Evolutionary conservation across 2,329 filamentous ascomycete genomes (phyloP).

Genomic region (Arthrinium phaeospermum): DNA sequence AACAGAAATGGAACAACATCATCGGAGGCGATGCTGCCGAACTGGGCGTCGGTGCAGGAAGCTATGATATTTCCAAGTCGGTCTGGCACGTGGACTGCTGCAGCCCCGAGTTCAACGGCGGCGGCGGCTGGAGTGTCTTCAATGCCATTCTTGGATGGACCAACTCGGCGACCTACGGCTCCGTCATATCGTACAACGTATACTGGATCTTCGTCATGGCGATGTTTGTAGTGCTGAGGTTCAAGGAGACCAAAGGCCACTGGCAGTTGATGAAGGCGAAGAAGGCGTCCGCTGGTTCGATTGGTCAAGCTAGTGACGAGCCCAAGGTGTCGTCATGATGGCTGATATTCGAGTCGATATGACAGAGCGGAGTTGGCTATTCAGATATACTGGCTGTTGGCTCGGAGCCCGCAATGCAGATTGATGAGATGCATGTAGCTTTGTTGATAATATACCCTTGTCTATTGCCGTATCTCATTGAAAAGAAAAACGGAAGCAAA

Average conservation of each 20-base stretch:
- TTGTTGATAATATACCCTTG: not conserved
- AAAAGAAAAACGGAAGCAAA: not conserved
- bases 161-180: slow-evolving; percentile 87
- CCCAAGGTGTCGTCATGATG: not conserved
- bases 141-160: slow-evolving; percentile 87
- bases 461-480: not conserved
- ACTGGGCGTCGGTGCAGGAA: slow-evolving; percentile 67
- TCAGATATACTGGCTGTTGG: not conserved
- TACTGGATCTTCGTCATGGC: slow-evolving; percentile 81
- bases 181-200: slow-evolving; percentile 84
- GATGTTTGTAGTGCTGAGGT: slow-evolving; percentile 69
- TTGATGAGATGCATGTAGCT: not conserved
- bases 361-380: not conserved
- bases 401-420: not conserved
- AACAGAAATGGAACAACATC: slow-evolving; percentile 69
- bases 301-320: not conserved
- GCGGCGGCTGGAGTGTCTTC: slow-evolving; percentile 85
- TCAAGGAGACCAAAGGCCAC: slow-evolving; percentile 64
- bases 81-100: slow-evolving; percentile 91
- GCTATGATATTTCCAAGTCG: slow-evolving; percentile 77
- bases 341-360: not conserved
- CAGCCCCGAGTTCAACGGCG: slow-evolving; percentile 73
- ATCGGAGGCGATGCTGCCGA: slow-evolving; percentile 63
- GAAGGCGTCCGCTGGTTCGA: slow-evolving; percentile 12
- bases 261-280: slow-evolving; percentile 48